Percentiles rank a stretch among this genome's conserved stretches.
These are phyloP conservation scores for Erysimum cheiranthoides DNA, from an alignment of 345 rosid species.

Conservation along the genomic window DNA sequence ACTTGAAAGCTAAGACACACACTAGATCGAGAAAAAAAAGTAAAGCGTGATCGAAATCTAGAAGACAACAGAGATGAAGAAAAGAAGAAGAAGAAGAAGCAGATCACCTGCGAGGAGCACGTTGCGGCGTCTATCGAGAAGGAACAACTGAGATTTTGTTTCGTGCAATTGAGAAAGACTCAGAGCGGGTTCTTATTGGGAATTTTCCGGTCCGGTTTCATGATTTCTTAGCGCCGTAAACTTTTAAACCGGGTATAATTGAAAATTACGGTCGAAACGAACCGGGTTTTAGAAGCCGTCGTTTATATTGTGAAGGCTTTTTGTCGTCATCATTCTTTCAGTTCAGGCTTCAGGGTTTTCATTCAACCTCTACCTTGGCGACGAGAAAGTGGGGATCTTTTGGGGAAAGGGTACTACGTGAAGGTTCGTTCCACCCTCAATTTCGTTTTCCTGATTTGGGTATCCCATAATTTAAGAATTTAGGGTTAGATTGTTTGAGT, in stretches of 20 bases:
- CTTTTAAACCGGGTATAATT: background rate
- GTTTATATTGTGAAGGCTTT: background rate
- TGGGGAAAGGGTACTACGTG: background rate
- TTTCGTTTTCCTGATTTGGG: background rate
- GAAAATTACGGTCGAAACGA: background rate
- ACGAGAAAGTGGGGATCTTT: slow-evolving; percentile 8
- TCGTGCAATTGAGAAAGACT: background rate
- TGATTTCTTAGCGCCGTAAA: background rate
- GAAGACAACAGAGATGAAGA: background rate
- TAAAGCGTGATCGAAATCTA: background rate
- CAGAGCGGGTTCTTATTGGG: background rate
- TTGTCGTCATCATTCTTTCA: background rate
- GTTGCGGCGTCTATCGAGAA: slow-evolving; percentile 31
- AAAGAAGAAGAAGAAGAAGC: background rate
- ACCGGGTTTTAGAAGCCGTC: slow-evolving; percentile 10
- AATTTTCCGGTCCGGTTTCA: slow-evolving; percentile 8
- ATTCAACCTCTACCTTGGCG: background rate
- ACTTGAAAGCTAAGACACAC: slow-evolving; percentile 1
- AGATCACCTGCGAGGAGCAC: slow-evolving; percentile 29
- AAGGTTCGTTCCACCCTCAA: background rate
- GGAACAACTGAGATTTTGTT: slow-evolving; percentile 3
- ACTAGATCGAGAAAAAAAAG: background rate
- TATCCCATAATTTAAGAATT: background rate
- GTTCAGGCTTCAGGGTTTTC: slow-evolving; percentile 3
- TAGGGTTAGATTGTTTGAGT: background rate